Conservation (phyloP, 2,329 filamentous ascomycete genomes). For the Periconia sp. region DNA sequence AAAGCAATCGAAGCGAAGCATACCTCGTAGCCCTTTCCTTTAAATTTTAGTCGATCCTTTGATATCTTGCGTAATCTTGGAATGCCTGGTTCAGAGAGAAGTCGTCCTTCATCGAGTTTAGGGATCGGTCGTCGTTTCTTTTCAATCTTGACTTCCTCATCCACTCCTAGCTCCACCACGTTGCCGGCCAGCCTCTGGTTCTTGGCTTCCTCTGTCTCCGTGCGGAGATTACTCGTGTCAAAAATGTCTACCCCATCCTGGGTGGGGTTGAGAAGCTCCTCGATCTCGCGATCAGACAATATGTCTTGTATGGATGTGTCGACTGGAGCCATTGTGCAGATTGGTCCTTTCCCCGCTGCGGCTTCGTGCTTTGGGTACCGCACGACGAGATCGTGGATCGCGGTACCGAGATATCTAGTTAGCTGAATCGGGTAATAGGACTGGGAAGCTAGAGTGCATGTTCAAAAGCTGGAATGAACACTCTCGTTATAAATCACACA, state of each 20-base stretch:
- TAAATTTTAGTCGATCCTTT: conserved; percentile 74
- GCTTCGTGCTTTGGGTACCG: too few species aligned
- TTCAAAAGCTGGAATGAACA: not conserved
- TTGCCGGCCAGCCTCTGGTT: conserved; percentile 35
- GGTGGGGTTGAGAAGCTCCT: conserved; percentile 80
- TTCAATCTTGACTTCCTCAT: conserved; percentile 82
- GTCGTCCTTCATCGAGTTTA: conserved; percentile 83
- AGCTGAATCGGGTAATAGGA: not conserved
- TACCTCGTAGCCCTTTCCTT: conserved; percentile 94
- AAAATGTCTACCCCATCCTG: conserved; percentile 60
- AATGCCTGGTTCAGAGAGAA: conserved; percentile 85
- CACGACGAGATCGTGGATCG: too few species aligned
- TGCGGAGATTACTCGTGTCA: conserved; percentile 38
- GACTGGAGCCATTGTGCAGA: conserved; percentile 25
- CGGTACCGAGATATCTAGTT: not conserved
- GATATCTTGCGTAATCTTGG: conserved; percentile 78
- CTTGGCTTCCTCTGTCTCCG: conserved; percentile 13
- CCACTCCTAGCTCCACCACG: conserved; percentile 72
- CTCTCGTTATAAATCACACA: not conserved
- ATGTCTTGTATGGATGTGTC: conserved; percentile 19
- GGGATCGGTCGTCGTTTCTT: conserved; percentile 79
- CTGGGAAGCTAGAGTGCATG: not conserved
- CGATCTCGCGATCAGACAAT: conserved; percentile 57
- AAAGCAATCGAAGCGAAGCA: not conserved
- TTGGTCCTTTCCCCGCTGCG: too few species aligned